Evolutionary conservation across 1,284 basidiomycete genomes (phyloP).

Genomic region (Ustilago tritici): DNA sequence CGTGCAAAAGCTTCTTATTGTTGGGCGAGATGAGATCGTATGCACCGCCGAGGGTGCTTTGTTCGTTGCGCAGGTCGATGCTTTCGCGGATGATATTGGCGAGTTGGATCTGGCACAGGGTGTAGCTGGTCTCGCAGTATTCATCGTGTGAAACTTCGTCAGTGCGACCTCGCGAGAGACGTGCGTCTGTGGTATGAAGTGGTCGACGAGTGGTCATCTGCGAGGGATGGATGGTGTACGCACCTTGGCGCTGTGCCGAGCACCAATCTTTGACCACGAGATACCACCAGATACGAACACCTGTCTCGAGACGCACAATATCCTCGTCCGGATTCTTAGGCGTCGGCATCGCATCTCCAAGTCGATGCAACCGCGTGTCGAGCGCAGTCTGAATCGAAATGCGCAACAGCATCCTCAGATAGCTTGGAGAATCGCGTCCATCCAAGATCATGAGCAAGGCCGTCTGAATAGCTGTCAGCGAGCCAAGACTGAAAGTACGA

Average conservation of each 20-base stretch:
- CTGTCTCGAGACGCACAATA: conserved; percentile 49
- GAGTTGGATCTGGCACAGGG: conserved; percentile 50
- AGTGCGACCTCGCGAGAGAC: conserved; percentile 27
- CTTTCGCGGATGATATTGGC: conserved; percentile 53
- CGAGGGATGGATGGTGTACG: conserved; percentile 55
- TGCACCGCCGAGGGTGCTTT: conserved; percentile 36
- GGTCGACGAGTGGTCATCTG: conserved; percentile 59
- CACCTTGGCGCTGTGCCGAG: conserved; percentile 51
- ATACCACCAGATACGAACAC: conserved; percentile 59
- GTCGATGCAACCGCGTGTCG: conserved; percentile 57
- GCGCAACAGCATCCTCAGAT: conserved; percentile 47
- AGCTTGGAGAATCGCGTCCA: conserved; percentile 44
- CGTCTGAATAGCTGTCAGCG: conserved; percentile 52
- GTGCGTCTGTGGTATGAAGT: conserved; percentile 52
- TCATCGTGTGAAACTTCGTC: conserved; percentile 35
- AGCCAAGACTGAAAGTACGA: conserved; percentile 36
- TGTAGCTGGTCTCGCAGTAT: conserved; percentile 52
- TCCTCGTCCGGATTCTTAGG: conserved; percentile 28
- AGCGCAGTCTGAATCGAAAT: conserved; percentile 59
- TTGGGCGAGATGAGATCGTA: conserved; percentile 42
- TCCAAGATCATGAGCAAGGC: conserved; percentile 57
- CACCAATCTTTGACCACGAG: conserved; percentile 62
- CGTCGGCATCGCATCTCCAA: conserved; percentile 47
- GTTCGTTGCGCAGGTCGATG: conserved; percentile 55
- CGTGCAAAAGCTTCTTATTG: conserved; percentile 43